Evolutionary conservation across 192 early-diverging fungal species (phyloP).

Genomic region (Spinellus fusiger): DNA sequence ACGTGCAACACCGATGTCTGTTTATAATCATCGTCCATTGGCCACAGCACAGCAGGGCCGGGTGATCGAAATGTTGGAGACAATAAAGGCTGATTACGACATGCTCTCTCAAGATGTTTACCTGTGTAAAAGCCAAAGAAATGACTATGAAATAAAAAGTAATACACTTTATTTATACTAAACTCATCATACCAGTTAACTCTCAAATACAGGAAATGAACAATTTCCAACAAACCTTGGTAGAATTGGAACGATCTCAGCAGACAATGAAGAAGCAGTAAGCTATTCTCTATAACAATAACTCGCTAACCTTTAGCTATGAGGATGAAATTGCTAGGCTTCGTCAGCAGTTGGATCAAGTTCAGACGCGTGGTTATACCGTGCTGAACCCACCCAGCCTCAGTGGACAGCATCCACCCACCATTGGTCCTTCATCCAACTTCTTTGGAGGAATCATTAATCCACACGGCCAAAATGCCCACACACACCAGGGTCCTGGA

Average conservation of each 20-base stretch:
- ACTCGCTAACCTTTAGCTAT: conserved; percentile 26
- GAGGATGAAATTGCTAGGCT: conserved; percentile 83
- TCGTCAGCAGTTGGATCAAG: conserved; percentile 72
- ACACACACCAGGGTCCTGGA: conserved; percentile 29
- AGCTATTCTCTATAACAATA: neutral
- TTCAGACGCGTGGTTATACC: conserved; percentile 47
- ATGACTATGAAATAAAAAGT: conserved; percentile 86
- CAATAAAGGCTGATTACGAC: conserved; percentile 74
- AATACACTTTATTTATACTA: conserved; percentile 30
- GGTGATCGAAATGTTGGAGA: conserved; percentile 73
- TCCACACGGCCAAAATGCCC: conserved; percentile 29
- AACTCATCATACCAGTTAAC: conserved; percentile 42
- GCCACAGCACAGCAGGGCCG: conserved; percentile 59
- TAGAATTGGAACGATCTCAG: conserved; percentile 81
- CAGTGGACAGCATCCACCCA: conserved; percentile 43
- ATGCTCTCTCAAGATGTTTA: conserved; percentile 65
- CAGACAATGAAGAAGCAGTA: conserved; percentile 76
- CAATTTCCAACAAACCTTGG: conserved; percentile 67
- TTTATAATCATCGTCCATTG: conserved; percentile 77
- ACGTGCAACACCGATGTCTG: conserved; percentile 15
- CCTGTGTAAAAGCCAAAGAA: conserved; percentile 65
- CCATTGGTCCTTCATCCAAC: conserved; percentile 58
- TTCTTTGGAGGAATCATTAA: conserved; percentile 48
- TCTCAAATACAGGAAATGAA: conserved; percentile 78
- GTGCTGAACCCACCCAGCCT: conserved; percentile 34